phyloP scores from a whole-genome alignment of 2,329 filamentous ascomycete genomes.

The Trichoderma atrobrunneum region DNA sequence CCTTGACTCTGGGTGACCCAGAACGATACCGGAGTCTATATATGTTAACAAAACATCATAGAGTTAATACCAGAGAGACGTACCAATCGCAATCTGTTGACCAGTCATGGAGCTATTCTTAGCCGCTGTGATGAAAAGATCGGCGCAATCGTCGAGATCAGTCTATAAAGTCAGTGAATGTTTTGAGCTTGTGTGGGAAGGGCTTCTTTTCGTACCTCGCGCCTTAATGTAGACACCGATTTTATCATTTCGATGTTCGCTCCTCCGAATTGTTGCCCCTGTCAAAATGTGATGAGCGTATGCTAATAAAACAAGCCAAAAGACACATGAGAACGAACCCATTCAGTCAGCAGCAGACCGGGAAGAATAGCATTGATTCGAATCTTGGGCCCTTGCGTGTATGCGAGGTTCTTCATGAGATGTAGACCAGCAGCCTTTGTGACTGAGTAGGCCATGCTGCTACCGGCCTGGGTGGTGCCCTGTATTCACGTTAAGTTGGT shows the following conservation, averaged over 20 bases:
- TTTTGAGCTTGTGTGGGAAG: background rate
- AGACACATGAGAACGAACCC: background rate
- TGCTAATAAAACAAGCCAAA: no score
- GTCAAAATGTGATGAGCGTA: background rate
- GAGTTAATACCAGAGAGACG: background rate
- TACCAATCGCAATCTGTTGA: slow-evolving; percentile 12
- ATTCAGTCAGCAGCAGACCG: slow-evolving; percentile 12
- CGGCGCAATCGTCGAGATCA: slow-evolving; percentile 5
- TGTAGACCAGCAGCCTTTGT: slow-evolving; percentile 13
- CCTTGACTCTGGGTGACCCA: background rate
- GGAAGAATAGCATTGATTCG: slow-evolving; percentile 16
- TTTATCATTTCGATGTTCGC: background rate
- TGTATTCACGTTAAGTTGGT: background rate
- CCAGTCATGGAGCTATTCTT: slow-evolving; percentile 17
- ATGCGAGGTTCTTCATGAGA: slow-evolving; percentile 14
- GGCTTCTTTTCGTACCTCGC: background rate
- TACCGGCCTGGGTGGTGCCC: background rate
- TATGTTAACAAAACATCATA: background rate
- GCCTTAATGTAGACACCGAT: background rate
- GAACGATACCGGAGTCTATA: slow-evolving; percentile 1
- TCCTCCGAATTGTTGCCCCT: slow-evolving; percentile 5
- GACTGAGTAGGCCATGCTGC: slow-evolving; percentile 17
- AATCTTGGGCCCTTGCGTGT: slow-evolving; percentile 15
- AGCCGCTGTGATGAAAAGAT: background rate
- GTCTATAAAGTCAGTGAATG: background rate